Conservation (phyloP, 2,329 filamentous ascomycete genomes). For the Pyricularia grisea region DNA sequence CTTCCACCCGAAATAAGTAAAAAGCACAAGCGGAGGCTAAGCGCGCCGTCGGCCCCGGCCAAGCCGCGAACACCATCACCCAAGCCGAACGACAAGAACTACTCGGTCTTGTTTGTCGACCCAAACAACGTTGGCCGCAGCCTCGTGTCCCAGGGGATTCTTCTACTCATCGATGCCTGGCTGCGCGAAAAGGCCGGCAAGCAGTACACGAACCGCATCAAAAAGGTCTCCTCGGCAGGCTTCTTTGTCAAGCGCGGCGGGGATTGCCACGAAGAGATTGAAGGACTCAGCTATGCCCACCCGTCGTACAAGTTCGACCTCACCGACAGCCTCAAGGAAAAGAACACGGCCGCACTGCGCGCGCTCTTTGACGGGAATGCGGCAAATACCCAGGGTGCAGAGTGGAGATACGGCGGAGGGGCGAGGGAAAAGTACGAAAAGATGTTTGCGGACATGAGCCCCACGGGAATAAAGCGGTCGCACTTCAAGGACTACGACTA, state of each 20-base stretch:
- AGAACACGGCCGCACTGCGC: background rate
- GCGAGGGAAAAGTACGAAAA: background rate
- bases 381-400: background rate
- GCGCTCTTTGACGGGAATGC: background rate
- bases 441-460: background rate
- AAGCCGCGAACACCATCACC: background rate
- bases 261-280: background rate
- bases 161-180: background rate
- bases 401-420: background rate
- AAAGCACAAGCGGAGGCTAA: background rate
- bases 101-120: background rate
- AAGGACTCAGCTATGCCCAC: background rate
- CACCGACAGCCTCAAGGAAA: background rate
- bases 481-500: background rate
- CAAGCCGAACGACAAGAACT: background rate
- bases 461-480: background rate
- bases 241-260: background rate
- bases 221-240: background rate
- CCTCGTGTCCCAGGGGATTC: background rate
- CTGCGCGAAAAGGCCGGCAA: background rate
- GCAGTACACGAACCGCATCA: background rate
- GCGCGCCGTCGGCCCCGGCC: background rate
- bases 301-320: background rate
- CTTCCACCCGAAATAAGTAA: background rate
- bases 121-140: background rate